phyloP scores from a whole-genome alignment of 2,329 filamentous ascomycete genomes.

The Eutypa lata region DNA sequence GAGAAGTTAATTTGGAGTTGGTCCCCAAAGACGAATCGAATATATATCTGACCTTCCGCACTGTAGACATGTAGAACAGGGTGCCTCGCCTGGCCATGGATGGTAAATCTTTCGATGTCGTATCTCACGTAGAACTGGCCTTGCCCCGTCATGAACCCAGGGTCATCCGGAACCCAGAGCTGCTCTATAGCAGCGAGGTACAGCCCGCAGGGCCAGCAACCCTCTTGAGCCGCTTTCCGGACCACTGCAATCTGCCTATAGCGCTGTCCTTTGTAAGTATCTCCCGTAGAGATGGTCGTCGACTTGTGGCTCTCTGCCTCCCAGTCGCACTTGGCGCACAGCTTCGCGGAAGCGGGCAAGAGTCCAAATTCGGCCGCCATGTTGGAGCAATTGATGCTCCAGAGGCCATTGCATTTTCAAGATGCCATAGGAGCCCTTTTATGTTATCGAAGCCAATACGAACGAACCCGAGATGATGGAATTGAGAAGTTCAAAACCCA shows the following conservation, averaged over 20 bases:
- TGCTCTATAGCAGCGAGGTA: not conserved
- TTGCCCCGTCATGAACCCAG: not conserved
- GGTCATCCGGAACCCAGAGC: not conserved
- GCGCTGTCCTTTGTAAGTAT: not conserved
- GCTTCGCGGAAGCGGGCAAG: not conserved
- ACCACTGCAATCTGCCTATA: not conserved
- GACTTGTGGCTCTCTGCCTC: not conserved
- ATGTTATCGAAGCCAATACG: too few relatives aligned
- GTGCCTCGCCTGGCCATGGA: not conserved
- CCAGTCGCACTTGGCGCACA: not conserved
- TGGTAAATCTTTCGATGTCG: constrained; percentile 2
- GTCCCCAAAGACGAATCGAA: too few relatives aligned
- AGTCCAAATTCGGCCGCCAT: not conserved
- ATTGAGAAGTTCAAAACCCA: too few relatives aligned
- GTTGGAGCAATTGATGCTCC: not conserved
- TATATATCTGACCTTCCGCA: not conserved
- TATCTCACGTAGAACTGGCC: constrained; percentile 1
- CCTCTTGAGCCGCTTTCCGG: not conserved
- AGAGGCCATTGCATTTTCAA: too few relatives aligned
- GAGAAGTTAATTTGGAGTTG: not conserved
- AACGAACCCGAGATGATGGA: too few relatives aligned
- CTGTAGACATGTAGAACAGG: constrained; percentile 3
- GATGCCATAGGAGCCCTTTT: too few relatives aligned
- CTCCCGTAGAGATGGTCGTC: not conserved
- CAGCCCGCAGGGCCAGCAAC: constrained; percentile 2